A percentile compares a stretch with the other conserved stretches of the same genome.
Evolutionary conservation across 257 asterid species (phyloP).

Genomic region (Solanum pimpinellifolium): DNA sequence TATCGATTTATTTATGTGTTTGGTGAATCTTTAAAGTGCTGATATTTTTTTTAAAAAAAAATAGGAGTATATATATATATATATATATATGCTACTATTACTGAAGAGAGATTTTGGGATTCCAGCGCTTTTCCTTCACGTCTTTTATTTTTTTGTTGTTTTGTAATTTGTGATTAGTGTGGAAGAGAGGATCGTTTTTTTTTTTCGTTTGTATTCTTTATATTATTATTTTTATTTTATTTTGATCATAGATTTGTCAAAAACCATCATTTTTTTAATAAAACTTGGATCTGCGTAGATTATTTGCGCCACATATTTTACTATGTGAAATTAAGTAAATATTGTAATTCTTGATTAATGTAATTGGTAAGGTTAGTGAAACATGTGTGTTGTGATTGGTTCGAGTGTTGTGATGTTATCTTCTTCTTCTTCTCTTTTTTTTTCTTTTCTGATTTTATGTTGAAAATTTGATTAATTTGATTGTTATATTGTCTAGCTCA

Average conservation of each 20-base stretch:
- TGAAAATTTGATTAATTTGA: background rate
- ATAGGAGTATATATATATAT: too few species aligned
- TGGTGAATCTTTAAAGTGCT: too few species aligned
- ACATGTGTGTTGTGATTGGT: background rate
- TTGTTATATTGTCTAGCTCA: background rate
- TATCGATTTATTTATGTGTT: too few species aligned
- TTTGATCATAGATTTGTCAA: background rate
- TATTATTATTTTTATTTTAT: background rate
- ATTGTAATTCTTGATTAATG: background rate
- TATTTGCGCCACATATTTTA: background rate
- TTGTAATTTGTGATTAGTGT: background rate
- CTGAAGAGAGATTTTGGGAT: background rate
- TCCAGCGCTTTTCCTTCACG: background rate
- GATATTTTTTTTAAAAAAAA: too few species aligned
- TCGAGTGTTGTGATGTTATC: background rate
- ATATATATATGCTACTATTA: too few species aligned
- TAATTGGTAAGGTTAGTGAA: background rate
- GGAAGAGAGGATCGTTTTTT: too few species aligned
- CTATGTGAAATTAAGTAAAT: background rate
- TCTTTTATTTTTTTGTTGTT: background rate
- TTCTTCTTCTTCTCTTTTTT: background rate
- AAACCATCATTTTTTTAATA: background rate
- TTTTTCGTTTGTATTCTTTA: background rate
- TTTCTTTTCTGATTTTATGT: rapidly evolving
- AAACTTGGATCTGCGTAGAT: background rate